Base-by-base conservation (phyloP, 176 grass and related monocot species). In the Calamus simplicifolius region DNA sequence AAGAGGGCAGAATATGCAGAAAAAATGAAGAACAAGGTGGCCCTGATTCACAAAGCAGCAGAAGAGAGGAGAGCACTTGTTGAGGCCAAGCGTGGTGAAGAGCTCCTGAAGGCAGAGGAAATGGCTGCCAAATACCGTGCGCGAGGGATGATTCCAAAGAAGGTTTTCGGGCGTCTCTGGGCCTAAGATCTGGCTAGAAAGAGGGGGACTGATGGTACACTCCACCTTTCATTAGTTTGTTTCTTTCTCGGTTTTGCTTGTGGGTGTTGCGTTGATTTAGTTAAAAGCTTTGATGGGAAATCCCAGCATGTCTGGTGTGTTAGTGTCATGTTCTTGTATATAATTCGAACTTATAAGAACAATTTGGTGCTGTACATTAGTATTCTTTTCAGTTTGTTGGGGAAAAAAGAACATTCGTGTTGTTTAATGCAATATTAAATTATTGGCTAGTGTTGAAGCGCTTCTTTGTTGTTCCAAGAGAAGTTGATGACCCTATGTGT, bases 11-110 rank as follows among this genome's bases (percentile, higher is more conserved):
- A 61, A 52, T 30, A 26, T 18, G 77, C 56, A 18, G 84, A 88
- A 71, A 85, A 81, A 58, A 59, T 88, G 50, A 94, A 63, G 73
- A 94, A 85, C 29, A 69, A 60, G 50, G 54, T 71, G 56, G 89
- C 80, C 12, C 3, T 13, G 54, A 25, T 80, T 69, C 84, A 73
- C 51, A 84, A 75, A 50, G 18, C 25, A 48, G 83, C 88, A 0
- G 80, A 88, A 79, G 77, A 88, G 70, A 94, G 81, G 80, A 70
- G 74, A 13, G 80, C 80, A 25, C 27, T 76, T 10, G 53, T 79
- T 4, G 84, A 61, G 56, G 77, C 69, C 7, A 77, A 71, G 59
- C 75, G 73, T 10, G 74, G 70, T 19, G 55, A 85, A 73, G 80
- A 93, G 51, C 13, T 81, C 35, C 13, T 81, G 19, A 76, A 64